Percentiles rank a stretch among this genome's conserved stretches.
Conservation (phyloP, 768 basidiomycete genomes). For the Lactarius sp. region DNA sequence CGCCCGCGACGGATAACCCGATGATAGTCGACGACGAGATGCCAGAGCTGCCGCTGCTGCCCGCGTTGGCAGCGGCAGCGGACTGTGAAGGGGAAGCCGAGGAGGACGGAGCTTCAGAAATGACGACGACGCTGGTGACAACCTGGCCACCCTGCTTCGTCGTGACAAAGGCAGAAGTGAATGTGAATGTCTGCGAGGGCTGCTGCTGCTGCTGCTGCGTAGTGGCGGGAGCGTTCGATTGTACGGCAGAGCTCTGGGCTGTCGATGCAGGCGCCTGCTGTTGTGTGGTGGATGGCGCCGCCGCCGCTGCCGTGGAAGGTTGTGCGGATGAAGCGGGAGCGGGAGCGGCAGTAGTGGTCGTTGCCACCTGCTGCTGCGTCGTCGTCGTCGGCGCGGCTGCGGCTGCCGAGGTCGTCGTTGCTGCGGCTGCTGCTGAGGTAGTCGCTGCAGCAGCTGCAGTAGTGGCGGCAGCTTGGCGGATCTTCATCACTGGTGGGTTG, state of each 20-base stretch:
- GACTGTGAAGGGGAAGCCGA: conserved; percentile 28
- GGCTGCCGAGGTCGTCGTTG: not conserved
- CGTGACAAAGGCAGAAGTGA: conserved; percentile 24
- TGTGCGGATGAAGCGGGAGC: not conserved
- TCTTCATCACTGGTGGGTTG: not conserved
- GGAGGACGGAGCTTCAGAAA: conserved; percentile 11
- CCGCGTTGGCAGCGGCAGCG: conserved; percentile 23
- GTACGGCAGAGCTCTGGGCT: not conserved
- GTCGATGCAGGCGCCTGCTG: conserved; percentile 7
- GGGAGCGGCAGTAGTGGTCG: conserved; percentile 6
- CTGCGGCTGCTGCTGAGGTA: not conserved
- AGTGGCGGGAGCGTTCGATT: not conserved
- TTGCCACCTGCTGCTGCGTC: not conserved
- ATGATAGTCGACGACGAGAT: conserved; percentile 68
- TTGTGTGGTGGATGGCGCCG: conserved; percentile 8
- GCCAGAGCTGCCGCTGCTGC: conserved; percentile 33
- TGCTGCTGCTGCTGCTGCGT: no score
- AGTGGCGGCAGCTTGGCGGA: conserved; percentile 20
- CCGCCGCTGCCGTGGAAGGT: conserved; percentile 22
- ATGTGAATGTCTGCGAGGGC: not conserved
- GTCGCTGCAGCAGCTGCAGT: not conserved
- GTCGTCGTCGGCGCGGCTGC: not conserved
- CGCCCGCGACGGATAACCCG: conserved; percentile 77
- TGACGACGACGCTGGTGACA: conserved; percentile 28
- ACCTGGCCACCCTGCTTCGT: conserved; percentile 33